Evolutionary conservation across 2,329 filamentous ascomycete species (phyloP).

Genomic region (Botrytis galanthina): DNA sequence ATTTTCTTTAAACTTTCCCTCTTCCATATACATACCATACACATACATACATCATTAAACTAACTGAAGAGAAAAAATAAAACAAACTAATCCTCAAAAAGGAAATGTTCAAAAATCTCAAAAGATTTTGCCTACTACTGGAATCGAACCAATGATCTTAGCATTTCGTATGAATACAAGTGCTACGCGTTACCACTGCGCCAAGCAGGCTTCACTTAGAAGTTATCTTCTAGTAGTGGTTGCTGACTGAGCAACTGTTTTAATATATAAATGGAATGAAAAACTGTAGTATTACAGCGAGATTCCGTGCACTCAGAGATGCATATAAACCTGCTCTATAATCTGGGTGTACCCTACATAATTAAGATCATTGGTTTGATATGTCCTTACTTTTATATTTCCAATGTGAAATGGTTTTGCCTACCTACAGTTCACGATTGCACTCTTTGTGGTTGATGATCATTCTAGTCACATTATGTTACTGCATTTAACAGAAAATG

Average conservation of each 20-base stretch:
- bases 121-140: constrained; percentile 1
- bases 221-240: constrained; percentile 2
- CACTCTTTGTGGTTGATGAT: background rate
- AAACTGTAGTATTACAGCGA: too few relatives aligned
- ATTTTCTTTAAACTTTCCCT: too few relatives aligned
- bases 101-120: accelerated
- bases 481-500: background rate
- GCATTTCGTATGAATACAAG: background rate
- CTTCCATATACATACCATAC: too few relatives aligned
- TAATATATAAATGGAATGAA: background rate
- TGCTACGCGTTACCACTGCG: constrained; percentile 19
- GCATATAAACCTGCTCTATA: background rate
- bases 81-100: background rate
- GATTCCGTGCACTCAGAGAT: accelerated
- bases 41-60: too few relatives aligned
- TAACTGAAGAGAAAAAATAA: too few relatives aligned
- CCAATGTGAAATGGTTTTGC: background rate
- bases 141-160: constrained; percentile 20
- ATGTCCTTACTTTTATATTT: background rate
- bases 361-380: background rate
- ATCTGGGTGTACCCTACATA: too few relatives aligned
- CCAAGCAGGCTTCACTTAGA: constrained; percentile 11
- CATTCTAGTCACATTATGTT: too few relatives aligned
- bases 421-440: background rate
- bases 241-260: accelerated